phyloP scores from a whole-genome alignment of 306 rosid species.

The Lathyrus aphaca region DNA sequence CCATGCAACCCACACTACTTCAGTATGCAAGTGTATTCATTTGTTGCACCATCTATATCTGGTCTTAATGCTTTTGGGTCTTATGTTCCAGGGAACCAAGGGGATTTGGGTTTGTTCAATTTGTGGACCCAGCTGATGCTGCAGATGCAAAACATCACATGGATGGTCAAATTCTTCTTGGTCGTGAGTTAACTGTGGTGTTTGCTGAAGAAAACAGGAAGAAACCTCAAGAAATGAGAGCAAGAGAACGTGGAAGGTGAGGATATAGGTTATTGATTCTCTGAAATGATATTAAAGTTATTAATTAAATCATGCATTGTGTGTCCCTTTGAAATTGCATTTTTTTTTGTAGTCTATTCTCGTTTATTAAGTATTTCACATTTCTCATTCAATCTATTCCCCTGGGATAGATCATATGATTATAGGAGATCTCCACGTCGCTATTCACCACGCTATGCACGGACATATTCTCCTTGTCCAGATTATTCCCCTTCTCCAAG shows the following conservation, averaged over 20 bases:
- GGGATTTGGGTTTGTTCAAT: slow-evolving; percentile 84
- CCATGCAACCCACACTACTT: slow-evolving; percentile 29
- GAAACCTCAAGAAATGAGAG: slow-evolving; percentile 84
- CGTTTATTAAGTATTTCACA: neutral
- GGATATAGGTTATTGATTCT: slow-evolving; percentile 22
- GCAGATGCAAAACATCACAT: slow-evolving; percentile 79
- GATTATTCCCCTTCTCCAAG: slow-evolving; percentile 59
- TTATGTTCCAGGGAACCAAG: slow-evolving; percentile 68
- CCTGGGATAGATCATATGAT: slow-evolving; percentile 50
- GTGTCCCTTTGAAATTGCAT: neutral
- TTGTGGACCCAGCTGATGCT: slow-evolving; percentile 73
- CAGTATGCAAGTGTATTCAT: slow-evolving; percentile 25
- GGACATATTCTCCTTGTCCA: slow-evolving; percentile 56
- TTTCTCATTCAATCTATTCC: neutral
- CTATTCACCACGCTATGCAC: slow-evolving; percentile 49
- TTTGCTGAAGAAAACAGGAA: slow-evolving; percentile 84
- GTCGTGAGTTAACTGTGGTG: slow-evolving; percentile 77
- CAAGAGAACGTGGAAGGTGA: slow-evolving; percentile 62
- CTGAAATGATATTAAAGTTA: neutral
- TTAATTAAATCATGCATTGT: neutral
- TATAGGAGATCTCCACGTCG: slow-evolving; percentile 45
- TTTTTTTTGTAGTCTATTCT: neutral
- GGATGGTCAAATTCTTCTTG: slow-evolving; percentile 78
- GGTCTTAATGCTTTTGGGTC: slow-evolving; percentile 9
- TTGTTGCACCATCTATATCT: neutral